These are phyloP conservation scores for Rosa lucieae DNA, from an alignment of 306 rosid species.

Conservation along the genomic window DNA sequence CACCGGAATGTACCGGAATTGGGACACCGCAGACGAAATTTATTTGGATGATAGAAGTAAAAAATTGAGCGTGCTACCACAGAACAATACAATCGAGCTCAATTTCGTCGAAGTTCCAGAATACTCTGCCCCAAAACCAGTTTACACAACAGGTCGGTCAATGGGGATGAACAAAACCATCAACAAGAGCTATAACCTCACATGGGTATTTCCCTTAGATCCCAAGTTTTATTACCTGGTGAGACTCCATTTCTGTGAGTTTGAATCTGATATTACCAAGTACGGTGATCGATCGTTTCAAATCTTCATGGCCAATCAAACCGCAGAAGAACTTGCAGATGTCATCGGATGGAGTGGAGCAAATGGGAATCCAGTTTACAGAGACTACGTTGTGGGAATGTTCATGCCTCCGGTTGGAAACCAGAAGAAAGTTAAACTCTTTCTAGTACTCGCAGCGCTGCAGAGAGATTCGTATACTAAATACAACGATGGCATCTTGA, in stretches of 20 bases:
- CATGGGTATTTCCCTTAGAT: constrained; percentile 22
- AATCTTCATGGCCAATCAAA: constrained; percentile 27
- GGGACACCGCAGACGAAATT: fast-evolving
- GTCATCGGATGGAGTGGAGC: constrained; percentile 5
- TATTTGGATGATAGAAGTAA: fast-evolving
- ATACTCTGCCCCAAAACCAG: constrained; percentile 20
- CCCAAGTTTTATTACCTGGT: constrained; percentile 26
- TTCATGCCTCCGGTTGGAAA: fast-evolving
- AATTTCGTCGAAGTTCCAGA: fast-evolving
- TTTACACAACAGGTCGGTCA: constrained; percentile 9
- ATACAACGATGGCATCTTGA: constrained; percentile 28
- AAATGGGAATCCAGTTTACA: not conserved
- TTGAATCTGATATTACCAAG: not conserved
- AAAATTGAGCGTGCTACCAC: fast-evolving
- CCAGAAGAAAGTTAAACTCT: constrained; percentile 24
- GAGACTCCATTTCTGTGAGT: constrained; percentile 30
- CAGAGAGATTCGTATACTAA: fast-evolving
- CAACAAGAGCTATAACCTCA: constrained; percentile 10
- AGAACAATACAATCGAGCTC: not conserved
- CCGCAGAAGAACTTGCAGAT: not conserved
- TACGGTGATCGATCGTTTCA: not conserved
- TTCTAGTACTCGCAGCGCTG: not conserved
- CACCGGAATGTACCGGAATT: constrained; percentile 35
- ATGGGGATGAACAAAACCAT: not conserved
- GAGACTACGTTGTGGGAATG: constrained; percentile 26